phyloP scores from a whole-genome alignment of 2,329 filamentous ascomycete genomes.

The Pseudogymnoascus sp. region DNA sequence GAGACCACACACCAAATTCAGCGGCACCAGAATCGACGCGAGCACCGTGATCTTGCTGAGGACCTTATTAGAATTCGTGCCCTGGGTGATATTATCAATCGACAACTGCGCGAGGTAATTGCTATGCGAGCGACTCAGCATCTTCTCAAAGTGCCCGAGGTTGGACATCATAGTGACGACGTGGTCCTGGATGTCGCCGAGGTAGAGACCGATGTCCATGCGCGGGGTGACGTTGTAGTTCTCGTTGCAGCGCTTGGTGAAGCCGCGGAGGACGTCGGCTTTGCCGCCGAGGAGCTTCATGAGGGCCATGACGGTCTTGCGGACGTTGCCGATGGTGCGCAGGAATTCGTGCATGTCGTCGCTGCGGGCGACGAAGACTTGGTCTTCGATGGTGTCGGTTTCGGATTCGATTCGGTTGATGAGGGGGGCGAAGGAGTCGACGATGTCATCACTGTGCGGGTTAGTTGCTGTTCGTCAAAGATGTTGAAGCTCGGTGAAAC shows the following conservation, averaged over 20 bases:
- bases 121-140: constrained; percentile 84
- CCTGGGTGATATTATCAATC: constrained; percentile 82
- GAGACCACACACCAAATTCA: constrained; percentile 65
- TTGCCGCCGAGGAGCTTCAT: constrained; percentile 92
- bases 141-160: constrained; percentile 92
- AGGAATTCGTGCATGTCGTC: constrained; percentile 86
- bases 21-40: constrained; percentile 88
- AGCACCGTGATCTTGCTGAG: constrained; percentile 92
- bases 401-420: constrained; percentile 81
- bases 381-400: constrained; percentile 88
- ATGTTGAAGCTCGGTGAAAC: constrained; percentile 25
- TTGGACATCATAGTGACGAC: constrained; percentile 99
- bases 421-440: constrained; percentile 86
- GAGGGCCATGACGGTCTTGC: constrained; percentile 90
- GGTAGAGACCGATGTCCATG: constrained; percentile 92
- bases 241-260: constrained; percentile 97
- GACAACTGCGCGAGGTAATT: constrained; percentile 94
- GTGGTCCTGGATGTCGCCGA: constrained; percentile 97
- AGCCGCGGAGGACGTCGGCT: constrained; percentile 95
- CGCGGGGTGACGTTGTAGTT: constrained; percentile 91
- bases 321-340: constrained; percentile 76
- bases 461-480: constrained; percentile 9
- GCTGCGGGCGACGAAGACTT: constrained; percentile 83
- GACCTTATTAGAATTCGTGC: constrained; percentile 78
- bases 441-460: constrained; percentile 72